Conservation (phyloP, 352 stramenopile genomes). For the Pythium rishiriense region DNA sequence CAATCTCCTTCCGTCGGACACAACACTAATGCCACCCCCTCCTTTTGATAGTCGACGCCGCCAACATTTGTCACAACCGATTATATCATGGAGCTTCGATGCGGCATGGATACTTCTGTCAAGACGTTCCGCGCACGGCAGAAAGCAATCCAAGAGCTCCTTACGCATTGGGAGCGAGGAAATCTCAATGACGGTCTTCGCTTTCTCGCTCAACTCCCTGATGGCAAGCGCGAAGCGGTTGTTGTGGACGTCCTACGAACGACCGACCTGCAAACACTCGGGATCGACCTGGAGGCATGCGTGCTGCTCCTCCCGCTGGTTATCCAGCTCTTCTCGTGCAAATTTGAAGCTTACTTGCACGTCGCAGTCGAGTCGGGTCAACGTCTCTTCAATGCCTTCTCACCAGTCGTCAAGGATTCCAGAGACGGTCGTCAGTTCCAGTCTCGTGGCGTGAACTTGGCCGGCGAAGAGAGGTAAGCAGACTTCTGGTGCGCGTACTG, state of each 20-base stretch:
- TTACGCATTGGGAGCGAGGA: conserved; percentile 70
- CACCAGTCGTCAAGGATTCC: conserved; percentile 66
- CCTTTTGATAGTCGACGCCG: background rate
- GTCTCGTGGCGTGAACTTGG: conserved; percentile 65
- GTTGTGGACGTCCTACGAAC: conserved; percentile 69
- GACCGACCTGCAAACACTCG: conserved; percentile 61
- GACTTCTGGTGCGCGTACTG: background rate
- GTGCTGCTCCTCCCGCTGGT: conserved; percentile 77
- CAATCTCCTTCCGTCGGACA: no score
- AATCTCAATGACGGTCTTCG: conserved; percentile 68
- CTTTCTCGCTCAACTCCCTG: conserved; percentile 62
- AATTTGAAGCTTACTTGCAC: conserved; percentile 70
- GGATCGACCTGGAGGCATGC: conserved; percentile 73
- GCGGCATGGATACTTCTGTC: conserved; percentile 82
- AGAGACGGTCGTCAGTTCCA: conserved; percentile 49
- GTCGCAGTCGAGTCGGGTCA: conserved; percentile 59
- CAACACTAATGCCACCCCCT: no score
- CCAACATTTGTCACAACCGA: conserved; percentile 48
- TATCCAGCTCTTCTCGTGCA: conserved; percentile 61
- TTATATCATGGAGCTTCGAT: conserved; percentile 82
- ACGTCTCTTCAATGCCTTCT: conserved; percentile 74
- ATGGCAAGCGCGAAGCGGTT: conserved; percentile 69
- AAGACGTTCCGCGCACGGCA: conserved; percentile 72
- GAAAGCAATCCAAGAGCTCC: conserved; percentile 70
- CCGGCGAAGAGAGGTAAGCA: conserved; percentile 66